phyloP scores from a whole-genome alignment of 116 monocot genomes.

The Trichopus zeylanicus region DNA sequence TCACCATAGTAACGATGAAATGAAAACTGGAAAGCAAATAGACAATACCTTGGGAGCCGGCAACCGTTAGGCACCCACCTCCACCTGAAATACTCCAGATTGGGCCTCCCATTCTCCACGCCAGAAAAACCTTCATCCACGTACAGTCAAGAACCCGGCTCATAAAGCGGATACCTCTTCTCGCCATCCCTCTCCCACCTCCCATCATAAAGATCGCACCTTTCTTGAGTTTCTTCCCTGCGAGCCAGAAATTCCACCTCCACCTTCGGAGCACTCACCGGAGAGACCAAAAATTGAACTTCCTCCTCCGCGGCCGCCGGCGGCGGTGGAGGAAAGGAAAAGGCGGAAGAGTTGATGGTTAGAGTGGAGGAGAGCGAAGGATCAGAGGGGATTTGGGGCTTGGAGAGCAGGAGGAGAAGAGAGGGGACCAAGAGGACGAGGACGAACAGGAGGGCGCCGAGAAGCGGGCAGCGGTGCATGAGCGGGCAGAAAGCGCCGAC shows the following conservation, averaged over 20 bases:
- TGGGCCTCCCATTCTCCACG: conserved; percentile 54
- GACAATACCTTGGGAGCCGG: conserved; percentile 44
- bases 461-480: background rate
- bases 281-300: too few relatives aligned
- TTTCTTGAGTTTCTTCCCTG: background rate
- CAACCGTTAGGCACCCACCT: conserved; percentile 61
- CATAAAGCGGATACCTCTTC: conserved; percentile 30
- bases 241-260: too few relatives aligned
- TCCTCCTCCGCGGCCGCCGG: background rate
- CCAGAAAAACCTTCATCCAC: conserved; percentile 64
- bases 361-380: background rate
- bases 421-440: background rate
- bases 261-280: background rate
- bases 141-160: conserved; percentile 54
- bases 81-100: conserved; percentile 46
- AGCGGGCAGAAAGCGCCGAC: too few relatives aligned
- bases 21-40: background rate
- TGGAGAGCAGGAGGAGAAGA: background rate
- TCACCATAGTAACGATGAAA: too few relatives aligned
- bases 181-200: conserved; percentile 50
- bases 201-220: conserved; percentile 51
- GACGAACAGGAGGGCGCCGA: background rate
- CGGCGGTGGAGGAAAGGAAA: background rate
- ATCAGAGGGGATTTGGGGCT: background rate
- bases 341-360: background rate